Base-by-base conservation (phyloP, 345 rosid species). In the Citrus reticulata region DNA sequence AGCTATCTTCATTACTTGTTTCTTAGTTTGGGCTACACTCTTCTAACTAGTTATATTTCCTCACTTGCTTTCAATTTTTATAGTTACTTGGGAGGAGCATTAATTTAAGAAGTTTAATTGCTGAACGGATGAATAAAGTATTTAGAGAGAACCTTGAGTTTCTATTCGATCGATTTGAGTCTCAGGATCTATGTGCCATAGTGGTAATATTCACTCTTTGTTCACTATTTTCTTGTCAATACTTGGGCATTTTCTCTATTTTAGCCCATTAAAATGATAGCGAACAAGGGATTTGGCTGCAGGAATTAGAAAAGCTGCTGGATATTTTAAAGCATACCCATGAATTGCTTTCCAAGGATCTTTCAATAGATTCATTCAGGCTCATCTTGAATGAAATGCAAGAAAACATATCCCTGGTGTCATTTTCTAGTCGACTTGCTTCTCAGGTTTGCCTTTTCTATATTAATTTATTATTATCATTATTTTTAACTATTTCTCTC, bases 141-240 rank as follows among this genome's bases (percentile, higher is more conserved):
- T 94, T 93, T 85, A 94, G 99, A 86, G 99, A 96, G 85, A 96
- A 96, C 83, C 89, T 96, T 2, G 99, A 96, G 87, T 96, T 96
- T 85, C 93, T 96, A 34, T 91, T 96, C 79, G 97, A 96, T 66
- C 97, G 97, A 68, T 96, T 96, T 67, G 98, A 94, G 90, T 96
- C 98, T 60, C 98, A 96, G 63, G 98, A 96, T 85, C 80, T 96
- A 76, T 94, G 98, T 86, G 98, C 99, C 55, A 83, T 93, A 66
- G 98, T 96, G 88, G 99, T 96, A 81, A 84, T 51, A 59, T 46
- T 75, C 57, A 29, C 63, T 14, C 73, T 55, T 40, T 22, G 9
- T 46, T 68, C 60, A 67, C 62, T 80, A 74, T 69, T 17, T 70
- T 72, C 40, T 42, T 70, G 4, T 55, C 67, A 54, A 68, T 69